Base-by-base conservation (phyloP, 805 yeast species). In the Jamesozyma jinghongensis region DNA sequence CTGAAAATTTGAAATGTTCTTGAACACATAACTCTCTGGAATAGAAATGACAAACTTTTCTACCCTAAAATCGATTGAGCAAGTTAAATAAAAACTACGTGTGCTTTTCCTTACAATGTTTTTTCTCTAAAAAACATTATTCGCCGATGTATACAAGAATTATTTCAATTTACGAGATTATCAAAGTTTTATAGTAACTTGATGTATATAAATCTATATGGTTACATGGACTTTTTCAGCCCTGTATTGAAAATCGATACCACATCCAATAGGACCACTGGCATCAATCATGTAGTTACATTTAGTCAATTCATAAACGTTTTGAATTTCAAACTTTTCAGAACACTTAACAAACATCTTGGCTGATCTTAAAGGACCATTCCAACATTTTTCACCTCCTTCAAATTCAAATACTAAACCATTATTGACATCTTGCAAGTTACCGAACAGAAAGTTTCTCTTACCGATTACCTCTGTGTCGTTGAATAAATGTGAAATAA, bases 331-430 rank as follows among this genome's bases (percentile, higher is more conserved):
- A 40, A 81, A 41, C 3, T 66, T 61, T 2, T 69, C 62, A 0
- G 94, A 94, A 63, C 98, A 92, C 14, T 67, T 65, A 40, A 88
- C 55, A 18, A 67, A 66, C 1, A 85, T 79, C 8, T 59, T 63
- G 1, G 85, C 88, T 27, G 81, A 73, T 59, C 98, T 75, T 22
- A 66, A 59, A 4, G 97, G 97, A 0, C 98, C 98, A 57, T 87
- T 85, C 96, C 97, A 90, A 62, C 98, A 92, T 54, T 70, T 74
- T 32, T 77, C 79, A 17, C 98, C 98, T 16, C 67, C 55, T 3
- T 60, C 66, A 55, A 69, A 92, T 25, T 54, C 50, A 25, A 74
- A 46, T 17, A 46, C 48, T 34, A 68, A 40, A 26, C 65, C 64
- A 33, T 58, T 63, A 32, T 56, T 57, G 4, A 51, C 62, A 36